Evolutionary conservation across 768 basidiomycete genomes (phyloP).

Genomic region (Lactarius evosmus): DNA sequence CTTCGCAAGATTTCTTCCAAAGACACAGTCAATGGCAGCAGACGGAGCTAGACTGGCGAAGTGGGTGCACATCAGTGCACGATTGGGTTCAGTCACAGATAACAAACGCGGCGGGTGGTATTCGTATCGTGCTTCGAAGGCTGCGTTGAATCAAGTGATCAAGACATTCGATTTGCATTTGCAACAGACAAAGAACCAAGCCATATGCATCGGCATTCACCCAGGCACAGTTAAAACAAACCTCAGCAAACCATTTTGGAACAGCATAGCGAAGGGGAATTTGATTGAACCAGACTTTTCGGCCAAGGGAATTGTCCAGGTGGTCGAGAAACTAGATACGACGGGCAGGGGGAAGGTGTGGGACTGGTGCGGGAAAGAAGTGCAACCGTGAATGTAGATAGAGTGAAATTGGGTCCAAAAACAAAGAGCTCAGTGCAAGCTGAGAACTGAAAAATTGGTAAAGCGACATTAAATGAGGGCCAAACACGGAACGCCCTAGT

Average conservation of each 20-base stretch:
- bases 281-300: conserved; percentile 52
- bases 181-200: conserved; percentile 43
- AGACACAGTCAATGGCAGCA: conserved; percentile 12
- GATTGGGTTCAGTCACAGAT: conserved; percentile 57
- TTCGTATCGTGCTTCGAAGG: conserved; percentile 59
- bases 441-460: conserved; percentile 55
- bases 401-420: conserved; percentile 2
- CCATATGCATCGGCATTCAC: conserved; percentile 55
- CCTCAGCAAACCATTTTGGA: conserved; percentile 54
- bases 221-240: conserved; percentile 62
- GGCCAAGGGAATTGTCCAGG: conserved; percentile 44
- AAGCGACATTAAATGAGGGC: conserved; percentile 49
- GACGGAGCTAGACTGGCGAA: conserved; percentile 38
- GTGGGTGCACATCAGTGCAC: conserved; percentile 60
- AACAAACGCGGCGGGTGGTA: conserved; percentile 60
- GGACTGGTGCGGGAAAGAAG: conserved; percentile 55
- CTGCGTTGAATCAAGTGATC: conserved; percentile 60
- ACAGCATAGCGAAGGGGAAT: conserved; percentile 37
- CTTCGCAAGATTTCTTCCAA: conserved; percentile 56
- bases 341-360: conserved; percentile 50
- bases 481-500: conserved; percentile 65
- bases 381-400: conserved; percentile 34
- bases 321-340: conserved; percentile 42
- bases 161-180: conserved; percentile 58
- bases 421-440: conserved; percentile 40